phyloP scores from a whole-genome alignment of 2,329 filamentous ascomycete species.

The Arthrobotrys musiformis region DNA sequence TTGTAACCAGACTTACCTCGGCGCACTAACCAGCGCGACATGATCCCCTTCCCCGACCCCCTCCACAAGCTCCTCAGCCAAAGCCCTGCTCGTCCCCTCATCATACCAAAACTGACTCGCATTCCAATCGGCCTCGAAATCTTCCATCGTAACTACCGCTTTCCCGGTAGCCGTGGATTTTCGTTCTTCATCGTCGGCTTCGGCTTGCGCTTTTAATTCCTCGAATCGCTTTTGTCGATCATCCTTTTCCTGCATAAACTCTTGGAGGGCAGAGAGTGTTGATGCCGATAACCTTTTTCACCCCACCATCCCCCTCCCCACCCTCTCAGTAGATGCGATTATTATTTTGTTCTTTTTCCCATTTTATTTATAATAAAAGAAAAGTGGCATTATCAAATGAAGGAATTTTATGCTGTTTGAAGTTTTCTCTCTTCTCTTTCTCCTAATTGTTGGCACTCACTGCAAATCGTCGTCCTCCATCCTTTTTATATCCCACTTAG shows the following conservation, averaged over 20 bases:
- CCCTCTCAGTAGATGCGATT: background rate
- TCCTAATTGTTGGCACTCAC: slow-evolving; percentile 35
- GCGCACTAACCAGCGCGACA: slow-evolving; percentile 63
- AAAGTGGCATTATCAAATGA: background rate
- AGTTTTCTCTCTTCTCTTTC: background rate
- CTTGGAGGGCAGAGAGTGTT: slow-evolving; percentile 75
- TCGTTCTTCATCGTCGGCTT: slow-evolving; percentile 66
- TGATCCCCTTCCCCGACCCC: slow-evolving; percentile 69
- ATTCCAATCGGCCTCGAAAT: slow-evolving; percentile 84
- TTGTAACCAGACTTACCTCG: slow-evolving; percentile 40
- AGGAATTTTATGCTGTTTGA: background rate
- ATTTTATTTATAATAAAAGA: background rate
- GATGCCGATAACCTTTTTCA: slow-evolving; percentile 69
- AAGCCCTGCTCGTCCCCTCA: slow-evolving; percentile 73
- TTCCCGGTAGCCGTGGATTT: background rate
- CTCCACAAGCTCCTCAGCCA: slow-evolving; percentile 74
- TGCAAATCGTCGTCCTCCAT: slow-evolving; percentile 54
- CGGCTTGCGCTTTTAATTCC: slow-evolving; percentile 72
- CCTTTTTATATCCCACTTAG: slow-evolving; percentile 44
- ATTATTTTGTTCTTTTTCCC: background rate
- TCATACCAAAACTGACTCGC: slow-evolving; percentile 86
- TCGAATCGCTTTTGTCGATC: slow-evolving; percentile 74
- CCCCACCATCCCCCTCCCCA: background rate
- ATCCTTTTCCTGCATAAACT: slow-evolving; percentile 80
- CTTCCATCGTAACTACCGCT: slow-evolving; percentile 70